Base-by-base conservation (phyloP, 1,284 basidiomycete species). In the Heimioporus retisporus region DNA sequence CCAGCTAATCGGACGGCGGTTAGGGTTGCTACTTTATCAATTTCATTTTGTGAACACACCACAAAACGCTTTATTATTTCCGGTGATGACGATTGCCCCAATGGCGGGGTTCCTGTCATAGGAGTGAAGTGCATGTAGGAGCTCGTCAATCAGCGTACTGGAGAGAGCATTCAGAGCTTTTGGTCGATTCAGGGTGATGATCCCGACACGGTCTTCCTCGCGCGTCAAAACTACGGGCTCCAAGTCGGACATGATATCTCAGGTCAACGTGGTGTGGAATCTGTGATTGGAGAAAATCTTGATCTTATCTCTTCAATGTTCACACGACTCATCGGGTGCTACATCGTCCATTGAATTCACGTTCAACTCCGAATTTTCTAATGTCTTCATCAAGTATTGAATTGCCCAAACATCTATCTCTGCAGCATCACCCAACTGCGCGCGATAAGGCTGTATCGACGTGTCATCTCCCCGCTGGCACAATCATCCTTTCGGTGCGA, bases 131-230 rank as follows among this genome's bases (percentile, higher is more conserved):
- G 83, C 85, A 31, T 78, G 76, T 69, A 86, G 84, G 44, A 90
- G 80, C 65, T 82, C 77, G 7, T 80, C 76, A 68, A 87, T 82
- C 63, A 89, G 72, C 1, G 84, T 81, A 4, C 82, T 72, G 66
- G 85, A 89, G 55, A 92, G 82, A 64, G 91, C 90, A 72, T 92
- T 90, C 70, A 91, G 82, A 8, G 86, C 88, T 71, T 88, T 90
- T 63, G 90, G 90, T 57, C 90, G 79, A 80, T 91, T 91, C 68
- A 92, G 82, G 42, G 67, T 70, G 13, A 80, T 77, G 55, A 78
- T 63, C 44, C 72, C 73, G 19, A 78, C 77, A 7, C 71, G 68
- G 28, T 60, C 61, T n/a, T 69, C 67, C 64, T 68, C 67, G 6
- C 62, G 68, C 6, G 67, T 68, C 7, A 71, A 59, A 43, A 79